phyloP scores from a whole-genome alignment of 352 stramenopile species.

The Nothophytophthora sp. region DNA sequence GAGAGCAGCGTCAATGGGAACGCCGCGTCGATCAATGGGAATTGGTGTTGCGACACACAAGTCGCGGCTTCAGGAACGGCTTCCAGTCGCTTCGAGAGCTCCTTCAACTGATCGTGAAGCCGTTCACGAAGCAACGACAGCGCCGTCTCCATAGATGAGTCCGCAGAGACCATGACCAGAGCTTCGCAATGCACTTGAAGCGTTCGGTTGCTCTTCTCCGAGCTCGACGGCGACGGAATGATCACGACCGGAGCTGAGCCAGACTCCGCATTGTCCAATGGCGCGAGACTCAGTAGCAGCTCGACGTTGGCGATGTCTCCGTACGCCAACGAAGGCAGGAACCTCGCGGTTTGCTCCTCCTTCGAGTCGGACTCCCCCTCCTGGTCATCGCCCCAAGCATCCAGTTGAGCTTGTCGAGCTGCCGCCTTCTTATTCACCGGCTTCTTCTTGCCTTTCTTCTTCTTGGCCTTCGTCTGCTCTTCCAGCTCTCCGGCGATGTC shows the following conservation, averaged over 20 bases:
- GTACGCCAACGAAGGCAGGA: constrained; percentile 55
- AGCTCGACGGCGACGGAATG: constrained; percentile 26
- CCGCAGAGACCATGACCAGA: constrained; percentile 37
- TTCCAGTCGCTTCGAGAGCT: constrained; percentile 23
- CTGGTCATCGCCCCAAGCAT: no score
- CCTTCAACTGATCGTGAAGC: constrained; percentile 26
- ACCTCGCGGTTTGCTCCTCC: constrained; percentile 12
- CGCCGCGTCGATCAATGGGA: constrained; percentile 40
- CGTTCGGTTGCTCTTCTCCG: constrained; percentile 1
- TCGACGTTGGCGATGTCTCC: constrained; percentile 52
- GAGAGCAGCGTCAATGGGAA: constrained; percentile 51
- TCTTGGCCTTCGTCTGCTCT: constrained; percentile 17
- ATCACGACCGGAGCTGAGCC: constrained; percentile 34
- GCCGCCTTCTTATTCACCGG: constrained; percentile 24
- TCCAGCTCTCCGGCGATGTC: constrained; percentile 8
- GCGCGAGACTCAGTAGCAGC: constrained; percentile 41
- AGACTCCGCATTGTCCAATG: constrained; percentile 5
- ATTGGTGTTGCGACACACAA: constrained; percentile 41
- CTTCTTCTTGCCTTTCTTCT: constrained; percentile 34
- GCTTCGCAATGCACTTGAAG: constrained; percentile 40
- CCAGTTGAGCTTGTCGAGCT: constrained; percentile 22
- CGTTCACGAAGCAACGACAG: constrained; percentile 23
- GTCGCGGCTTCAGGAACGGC: constrained; percentile 1
- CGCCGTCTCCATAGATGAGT: constrained; percentile 8
- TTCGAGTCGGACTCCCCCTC: no score